Evolutionary conservation across 768 basidiomycete genomes (phyloP).

Genomic region (Daedaleopsis nitida): DNA sequence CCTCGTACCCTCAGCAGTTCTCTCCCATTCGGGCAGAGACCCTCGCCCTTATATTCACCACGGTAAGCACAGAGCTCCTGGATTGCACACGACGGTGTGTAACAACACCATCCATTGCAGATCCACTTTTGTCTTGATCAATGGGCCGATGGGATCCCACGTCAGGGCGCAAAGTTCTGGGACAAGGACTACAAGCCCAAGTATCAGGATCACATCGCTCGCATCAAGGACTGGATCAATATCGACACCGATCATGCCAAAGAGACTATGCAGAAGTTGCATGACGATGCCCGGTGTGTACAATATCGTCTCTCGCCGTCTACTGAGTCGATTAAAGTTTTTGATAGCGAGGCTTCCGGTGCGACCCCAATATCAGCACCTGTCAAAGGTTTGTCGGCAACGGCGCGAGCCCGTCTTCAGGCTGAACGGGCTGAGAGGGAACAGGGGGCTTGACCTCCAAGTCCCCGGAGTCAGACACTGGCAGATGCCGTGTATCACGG

Average conservation of each 20-base stretch:
- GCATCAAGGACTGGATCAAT: not conserved
- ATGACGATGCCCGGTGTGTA: not conserved
- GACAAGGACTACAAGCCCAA: not conserved
- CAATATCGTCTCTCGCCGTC: too few relatives aligned
- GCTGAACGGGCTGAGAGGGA: not conserved
- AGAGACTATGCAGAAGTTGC: not conserved
- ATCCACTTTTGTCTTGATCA: not conserved
- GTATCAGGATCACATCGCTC: not conserved
- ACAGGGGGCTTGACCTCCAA: too few relatives aligned
- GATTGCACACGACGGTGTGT: too few relatives aligned
- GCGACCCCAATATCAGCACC: not conserved
- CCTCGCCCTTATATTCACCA: constrained; percentile 3
- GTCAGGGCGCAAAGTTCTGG: not conserved
- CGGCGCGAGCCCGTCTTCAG: not conserved
- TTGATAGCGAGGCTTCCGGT: not conserved
- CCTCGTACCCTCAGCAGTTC: not conserved
- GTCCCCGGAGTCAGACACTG: too few relatives aligned
- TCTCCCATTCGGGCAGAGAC: constrained; percentile 4
- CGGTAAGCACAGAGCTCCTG: not conserved
- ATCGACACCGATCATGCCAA: not conserved
- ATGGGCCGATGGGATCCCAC: not conserved
- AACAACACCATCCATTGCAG: not conserved
- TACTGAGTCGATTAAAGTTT: too few relatives aligned
- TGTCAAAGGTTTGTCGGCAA: not conserved
- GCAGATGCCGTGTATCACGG: too few relatives aligned